Conservation (phyloP, 257 asterid genomes). For the Lycium barbarum region DNA sequence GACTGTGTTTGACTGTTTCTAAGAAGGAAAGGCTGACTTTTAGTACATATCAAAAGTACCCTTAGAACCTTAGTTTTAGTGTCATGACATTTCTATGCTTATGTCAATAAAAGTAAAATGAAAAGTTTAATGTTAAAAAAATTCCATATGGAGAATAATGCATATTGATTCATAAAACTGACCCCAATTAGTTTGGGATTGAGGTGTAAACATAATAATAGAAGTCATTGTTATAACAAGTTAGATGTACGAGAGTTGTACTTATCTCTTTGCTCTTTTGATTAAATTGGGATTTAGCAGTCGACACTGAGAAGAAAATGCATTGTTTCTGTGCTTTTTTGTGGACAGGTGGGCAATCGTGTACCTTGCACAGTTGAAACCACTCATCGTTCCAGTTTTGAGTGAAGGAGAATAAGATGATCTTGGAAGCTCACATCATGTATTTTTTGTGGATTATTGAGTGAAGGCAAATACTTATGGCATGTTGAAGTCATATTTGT, state of each 20-base stretch:
- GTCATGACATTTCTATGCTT: no score
- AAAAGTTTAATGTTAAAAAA: neutral
- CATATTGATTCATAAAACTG: neutral
- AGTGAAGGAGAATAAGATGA: constrained; percentile 58
- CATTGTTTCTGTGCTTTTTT: constrained; percentile 30
- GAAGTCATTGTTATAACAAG: neutral
- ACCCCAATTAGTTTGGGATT: neutral
- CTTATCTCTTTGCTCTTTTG: neutral
- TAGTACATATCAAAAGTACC: neutral
- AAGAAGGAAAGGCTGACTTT: neutral
- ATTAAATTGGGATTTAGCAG: neutral
- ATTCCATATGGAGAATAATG: neutral
- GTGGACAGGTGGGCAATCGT: constrained; percentile 88
- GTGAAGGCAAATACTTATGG: constrained; percentile 21
- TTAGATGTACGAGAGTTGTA: neutral
- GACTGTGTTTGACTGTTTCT: neutral
- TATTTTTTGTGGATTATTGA: constrained; percentile 33
- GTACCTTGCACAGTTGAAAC: constrained; percentile 89
- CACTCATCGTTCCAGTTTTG: constrained; percentile 86
- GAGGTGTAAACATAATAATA: neutral
- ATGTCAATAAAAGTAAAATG: neutral
- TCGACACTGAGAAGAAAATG: neutral
- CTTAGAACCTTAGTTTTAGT: neutral
- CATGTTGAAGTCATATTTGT: constrained; percentile 32
- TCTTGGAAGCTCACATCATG: neutral